phyloP scores from a whole-genome alignment of 306 rosid genomes.

The Malus fusca region DNA sequence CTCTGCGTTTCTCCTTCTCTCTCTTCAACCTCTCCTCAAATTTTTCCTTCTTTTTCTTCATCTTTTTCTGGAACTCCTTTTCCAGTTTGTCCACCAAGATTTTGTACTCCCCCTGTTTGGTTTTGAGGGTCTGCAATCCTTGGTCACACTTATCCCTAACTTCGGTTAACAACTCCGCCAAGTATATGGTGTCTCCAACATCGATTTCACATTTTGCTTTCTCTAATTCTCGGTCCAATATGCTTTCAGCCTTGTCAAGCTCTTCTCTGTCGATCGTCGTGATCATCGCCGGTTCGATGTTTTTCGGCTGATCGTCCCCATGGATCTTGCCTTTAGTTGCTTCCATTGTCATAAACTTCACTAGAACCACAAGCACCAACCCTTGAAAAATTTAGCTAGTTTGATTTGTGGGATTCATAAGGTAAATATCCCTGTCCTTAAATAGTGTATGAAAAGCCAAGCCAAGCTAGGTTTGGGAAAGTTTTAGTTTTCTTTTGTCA shows the following conservation, averaged over 20 bases:
- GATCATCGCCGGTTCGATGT: neutral
- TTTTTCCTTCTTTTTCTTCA: neutral
- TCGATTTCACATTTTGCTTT: neutral
- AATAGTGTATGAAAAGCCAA: neutral
- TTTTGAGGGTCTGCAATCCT: neutral
- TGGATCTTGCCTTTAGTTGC: neutral
- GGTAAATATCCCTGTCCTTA: neutral
- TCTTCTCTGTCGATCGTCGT: neutral
- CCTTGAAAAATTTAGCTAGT: neutral
- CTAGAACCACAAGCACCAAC: neutral
- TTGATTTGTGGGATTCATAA: neutral
- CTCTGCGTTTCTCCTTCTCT: slow-evolving; percentile 1
- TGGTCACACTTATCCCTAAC: slow-evolving; percentile 1
- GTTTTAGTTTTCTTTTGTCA: neutral
- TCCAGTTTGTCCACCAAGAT: neutral
- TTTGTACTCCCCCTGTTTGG: neutral
- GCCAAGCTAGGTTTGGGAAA: neutral
- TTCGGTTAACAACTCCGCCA: neutral
- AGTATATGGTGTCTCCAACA: neutral
- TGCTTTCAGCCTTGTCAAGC: neutral
- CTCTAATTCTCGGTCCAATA: neutral
- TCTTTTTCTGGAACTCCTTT: neutral
- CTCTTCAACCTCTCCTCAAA: neutral
- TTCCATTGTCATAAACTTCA: neutral
- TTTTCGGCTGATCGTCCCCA: neutral